Conservation (phyloP, 441 rosid genomes). For the Viola pubescens region DNA sequence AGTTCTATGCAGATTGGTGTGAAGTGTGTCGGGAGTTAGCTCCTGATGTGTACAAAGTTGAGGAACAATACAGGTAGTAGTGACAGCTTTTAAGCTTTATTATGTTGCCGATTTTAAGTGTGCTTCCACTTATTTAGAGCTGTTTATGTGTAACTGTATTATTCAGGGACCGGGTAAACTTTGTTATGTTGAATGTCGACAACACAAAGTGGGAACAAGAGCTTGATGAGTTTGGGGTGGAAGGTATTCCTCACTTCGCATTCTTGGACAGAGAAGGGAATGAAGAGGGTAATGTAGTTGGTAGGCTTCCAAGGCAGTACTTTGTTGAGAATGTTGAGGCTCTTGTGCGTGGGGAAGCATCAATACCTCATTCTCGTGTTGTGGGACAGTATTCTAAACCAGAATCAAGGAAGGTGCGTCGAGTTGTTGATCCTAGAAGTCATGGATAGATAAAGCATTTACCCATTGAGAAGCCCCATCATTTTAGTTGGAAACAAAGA, state of each 20-base stretch:
- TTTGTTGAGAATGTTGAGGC: slow-evolving; percentile 76
- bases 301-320: slow-evolving; percentile 72
- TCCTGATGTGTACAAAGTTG: slow-evolving; percentile 88
- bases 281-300: slow-evolving; percentile 90
- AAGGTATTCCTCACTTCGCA: slow-evolving; percentile 89
- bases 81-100: slow-evolving; percentile 9
- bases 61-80: slow-evolving; percentile 78
- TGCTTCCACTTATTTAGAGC: slow-evolving; percentile 1
- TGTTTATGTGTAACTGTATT: neutral
- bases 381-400: slow-evolving; percentile 78
- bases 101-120: neutral
- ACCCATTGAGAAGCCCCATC: no score
- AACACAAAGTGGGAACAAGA: slow-evolving; percentile 97
- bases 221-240: slow-evolving; percentile 89
- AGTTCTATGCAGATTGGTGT: slow-evolving; percentile 97
- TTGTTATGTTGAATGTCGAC: slow-evolving; percentile 93
- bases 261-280: slow-evolving; percentile 79
- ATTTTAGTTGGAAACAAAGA: no score
- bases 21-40: slow-evolving; percentile 93
- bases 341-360: slow-evolving; percentile 59
- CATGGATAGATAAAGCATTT: slow-evolving; percentile 45
- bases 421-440: slow-evolving; percentile 76
- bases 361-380: slow-evolving; percentile 75
- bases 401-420: slow-evolving; percentile 61
- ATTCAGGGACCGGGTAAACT: slow-evolving; percentile 74